A percentile compares a stretch with the other conserved stretches of the same genome.
Evolutionary conservation across 1,139 yeast species (phyloP).

Genomic region (Protomyces macrosporus): DNA sequence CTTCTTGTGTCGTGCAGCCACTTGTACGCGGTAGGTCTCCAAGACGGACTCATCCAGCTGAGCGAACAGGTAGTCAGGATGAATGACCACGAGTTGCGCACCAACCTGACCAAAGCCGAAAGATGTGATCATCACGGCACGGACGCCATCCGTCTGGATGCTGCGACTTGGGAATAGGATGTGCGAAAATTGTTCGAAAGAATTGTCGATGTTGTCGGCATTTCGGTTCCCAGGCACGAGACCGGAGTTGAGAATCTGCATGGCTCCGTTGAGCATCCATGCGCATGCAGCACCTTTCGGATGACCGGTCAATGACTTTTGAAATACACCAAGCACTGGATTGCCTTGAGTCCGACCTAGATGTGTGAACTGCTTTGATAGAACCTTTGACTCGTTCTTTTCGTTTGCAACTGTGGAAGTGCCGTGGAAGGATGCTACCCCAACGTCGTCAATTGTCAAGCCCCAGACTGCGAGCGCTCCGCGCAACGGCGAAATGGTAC

Average conservation of each 20-base stretch:
- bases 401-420: conserved; percentile 97
- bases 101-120: conserved; percentile 99
- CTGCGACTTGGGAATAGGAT: conserved; percentile 92
- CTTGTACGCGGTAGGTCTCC: conserved; percentile 64
- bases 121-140: conserved; percentile 94
- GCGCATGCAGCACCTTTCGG: conserved; percentile 99
- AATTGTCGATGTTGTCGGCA: conserved; percentile 89
- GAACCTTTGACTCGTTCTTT: conserved; percentile 90
- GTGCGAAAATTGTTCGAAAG: conserved; percentile 74
- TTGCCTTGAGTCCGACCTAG: conserved; percentile 97
- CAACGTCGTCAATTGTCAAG: conserved; percentile 88
- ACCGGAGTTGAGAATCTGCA: conserved; percentile 88
- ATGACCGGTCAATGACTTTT: conserved; percentile 97
- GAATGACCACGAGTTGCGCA: conserved; percentile 87
- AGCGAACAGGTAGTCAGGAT: conserved; percentile 89
- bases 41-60: conserved; percentile 68
- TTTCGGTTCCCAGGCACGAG: conserved; percentile 98
- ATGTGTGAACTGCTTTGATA: conserved; percentile 87
- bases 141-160: conserved; percentile 90
- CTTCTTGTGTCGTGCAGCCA: conserved; percentile 73
- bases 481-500: conserved; percentile 93
- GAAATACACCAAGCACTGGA: conserved; percentile 97
- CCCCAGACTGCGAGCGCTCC: conserved; percentile 94
- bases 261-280: conserved; percentile 99
- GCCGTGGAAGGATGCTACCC: conserved; percentile 99